A percentile compares a stretch with the other conserved stretches of the same genome.
Evolutionary conservation across 306 rosid genomes (phyloP).

Genomic region (Calophaca sinica): DNA sequence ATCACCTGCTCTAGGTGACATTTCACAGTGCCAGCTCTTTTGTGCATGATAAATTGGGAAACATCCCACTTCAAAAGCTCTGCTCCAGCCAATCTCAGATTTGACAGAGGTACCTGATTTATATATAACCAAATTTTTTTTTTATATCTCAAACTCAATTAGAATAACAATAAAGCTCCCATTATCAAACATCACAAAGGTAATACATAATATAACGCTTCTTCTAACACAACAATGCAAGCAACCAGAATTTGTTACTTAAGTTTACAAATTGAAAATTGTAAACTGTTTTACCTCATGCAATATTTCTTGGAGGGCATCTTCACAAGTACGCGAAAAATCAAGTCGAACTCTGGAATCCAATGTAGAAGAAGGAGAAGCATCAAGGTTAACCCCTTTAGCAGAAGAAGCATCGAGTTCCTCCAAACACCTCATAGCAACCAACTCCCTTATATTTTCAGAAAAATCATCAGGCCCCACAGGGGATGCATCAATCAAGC

Average conservation of each 20-base stretch:
- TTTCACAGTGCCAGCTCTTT: conserved; percentile 59
- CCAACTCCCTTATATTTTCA: conserved; percentile 59
- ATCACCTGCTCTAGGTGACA: conserved; percentile 70
- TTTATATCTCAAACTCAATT: background rate
- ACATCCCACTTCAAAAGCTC: conserved; percentile 60
- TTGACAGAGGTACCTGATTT: conserved; percentile 56
- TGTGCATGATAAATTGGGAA: conserved; percentile 56
- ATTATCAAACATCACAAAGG: conserved; percentile 27
- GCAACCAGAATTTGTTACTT: conserved; percentile 15
- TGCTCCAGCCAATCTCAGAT: conserved; percentile 47
- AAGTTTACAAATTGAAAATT: background rate
- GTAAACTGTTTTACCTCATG: conserved; percentile 53
- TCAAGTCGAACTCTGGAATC: conserved; percentile 57
- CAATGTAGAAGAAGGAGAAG: conserved; percentile 48
- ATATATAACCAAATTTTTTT: background rate
- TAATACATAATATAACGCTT: conserved; percentile 13
- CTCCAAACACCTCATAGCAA: conserved; percentile 83
- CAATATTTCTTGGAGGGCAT: conserved; percentile 59
- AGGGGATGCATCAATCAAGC: conserved; percentile 57
- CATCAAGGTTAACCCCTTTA: conserved; percentile 28
- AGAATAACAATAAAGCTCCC: conserved; percentile 24
- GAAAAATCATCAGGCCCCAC: conserved; percentile 46
- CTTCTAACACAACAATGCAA: conserved; percentile 8
- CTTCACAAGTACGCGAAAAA: conserved; percentile 54
- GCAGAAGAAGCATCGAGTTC: conserved; percentile 43